Evolutionary conservation across 1,284 basidiomycete species (phyloP), one percentile per base, ranked within the genome.

Genomic region (Gymnopus androsaceus): DNA sequence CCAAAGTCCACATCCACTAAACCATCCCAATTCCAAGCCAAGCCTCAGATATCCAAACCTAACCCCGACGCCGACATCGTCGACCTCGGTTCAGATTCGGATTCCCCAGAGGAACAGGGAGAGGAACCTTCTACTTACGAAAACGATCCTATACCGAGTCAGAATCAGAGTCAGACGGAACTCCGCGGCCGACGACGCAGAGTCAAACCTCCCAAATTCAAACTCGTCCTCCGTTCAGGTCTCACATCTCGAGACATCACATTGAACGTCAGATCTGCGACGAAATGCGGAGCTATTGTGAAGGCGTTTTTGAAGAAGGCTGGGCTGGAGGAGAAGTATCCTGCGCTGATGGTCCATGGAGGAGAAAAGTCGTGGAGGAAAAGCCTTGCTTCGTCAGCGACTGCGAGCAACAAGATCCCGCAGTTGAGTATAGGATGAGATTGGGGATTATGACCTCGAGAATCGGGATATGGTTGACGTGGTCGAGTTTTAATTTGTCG

Each of bases 381-480:
- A 54, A 65, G 67, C 44, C 61, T 64, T 21, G 64, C 58, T 17
- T 68, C 52, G 12, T 60, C 59, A 28, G 64, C 61, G 17, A 45
- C 47, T 30, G n/a, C n/a, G n/a, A 49, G 36, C 25, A 58, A 64
- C 49, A 75, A 74, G 55, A 68, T 75, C 4, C 87, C 88, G 12
- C 71, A 68, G 44, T 62, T 91, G 33, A 75, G 75, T 61, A 72
- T 91, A 17, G 88, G 72, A 79, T 40, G 77, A 78, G 59, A 90
- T 91, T 58, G 76, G 82, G 8, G 79, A 82, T 14, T 78, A 80
- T 23, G 88, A 88, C 59, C 61, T 91, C 57, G 89, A 90, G 62
- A 87, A 91, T 61, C 89, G 88, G 0, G 89, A 91, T 68, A 68
- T 83, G 72, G 79, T 91, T 25, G 88, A 91, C 58, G 80, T 91